Evolutionary conservation across 139 green algal genomes (phyloP).

Genomic region (Picochlorum sp.): DNA sequence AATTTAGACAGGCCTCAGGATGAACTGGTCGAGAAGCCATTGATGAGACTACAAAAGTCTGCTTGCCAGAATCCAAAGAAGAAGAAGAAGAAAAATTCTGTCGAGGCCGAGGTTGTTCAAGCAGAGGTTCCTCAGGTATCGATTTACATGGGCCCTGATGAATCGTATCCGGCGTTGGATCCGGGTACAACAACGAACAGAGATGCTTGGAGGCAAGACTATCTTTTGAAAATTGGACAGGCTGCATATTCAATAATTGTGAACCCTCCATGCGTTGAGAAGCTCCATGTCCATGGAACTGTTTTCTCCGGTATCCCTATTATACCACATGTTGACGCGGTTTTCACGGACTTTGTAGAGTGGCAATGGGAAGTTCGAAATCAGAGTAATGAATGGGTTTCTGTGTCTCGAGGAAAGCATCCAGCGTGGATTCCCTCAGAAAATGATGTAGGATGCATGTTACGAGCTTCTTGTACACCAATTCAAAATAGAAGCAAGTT

Average conservation of each 20-base stretch:
- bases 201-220: constrained; percentile 51
- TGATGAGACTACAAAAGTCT: constrained; percentile 48
- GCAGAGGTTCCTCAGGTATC: not conserved
- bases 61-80: constrained; percentile 31
- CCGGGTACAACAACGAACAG: constrained; percentile 37
- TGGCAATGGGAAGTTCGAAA: constrained; percentile 31
- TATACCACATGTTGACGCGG: constrained; percentile 22
- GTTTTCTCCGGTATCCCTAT: constrained; percentile 29
- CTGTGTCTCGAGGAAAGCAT: not conserved
- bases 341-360: constrained; percentile 38
- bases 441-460: constrained; percentile 43
- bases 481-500: not conserved
- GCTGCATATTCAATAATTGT: constrained; percentile 35
- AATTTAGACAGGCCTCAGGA: constrained; percentile 55
- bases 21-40: constrained; percentile 57
- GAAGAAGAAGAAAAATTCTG: constrained; percentile 26
- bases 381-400: not conserved
- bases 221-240: constrained; percentile 45
- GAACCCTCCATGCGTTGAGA: constrained; percentile 60
- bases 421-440: constrained; percentile 47
- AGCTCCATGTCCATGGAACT: constrained; percentile 22
- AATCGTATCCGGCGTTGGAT: constrained; percentile 25
- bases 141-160: constrained; percentile 21
- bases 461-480: constrained; percentile 58
- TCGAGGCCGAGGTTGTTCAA: not conserved